Evolutionary conservation across 108 stramenopile species (phyloP), one percentile per base, ranked within the genome.

Genomic region (Nitzschia sp.): DNA sequence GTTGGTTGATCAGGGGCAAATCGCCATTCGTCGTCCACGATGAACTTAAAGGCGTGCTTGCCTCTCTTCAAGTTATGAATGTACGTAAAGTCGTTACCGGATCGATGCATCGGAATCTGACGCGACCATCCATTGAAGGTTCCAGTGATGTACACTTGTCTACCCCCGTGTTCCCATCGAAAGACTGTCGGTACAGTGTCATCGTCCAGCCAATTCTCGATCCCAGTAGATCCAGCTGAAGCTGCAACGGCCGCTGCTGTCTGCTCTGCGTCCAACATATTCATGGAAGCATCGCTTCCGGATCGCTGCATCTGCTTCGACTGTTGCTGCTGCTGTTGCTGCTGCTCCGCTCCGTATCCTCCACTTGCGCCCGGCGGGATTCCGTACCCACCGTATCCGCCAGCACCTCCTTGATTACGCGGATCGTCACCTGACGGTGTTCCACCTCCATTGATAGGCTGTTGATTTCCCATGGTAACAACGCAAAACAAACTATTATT

Each of bases 71-170:
- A 80, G 71, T 96, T 95, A 78, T 97, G 98, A 72, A 99, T 98
- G 79, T 99, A 98, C 28, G 96, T 98, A 80, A 99, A 99, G 76
- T 99, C 99, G 65, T 99, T 98, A 59, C 99, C 99, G n/a, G 93
- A 95, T 23, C 99, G 92, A 69, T 98, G 97, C 99, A 99, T 99
- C 63, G 98, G 97, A 58, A 98, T 97, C 75, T 98, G 97, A 63
- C 97, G 79, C 2, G 85, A 83, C 99, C 99, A 99, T 28, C 94
- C 95, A 73, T 98, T 99, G 79, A 99, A 99, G 23, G 98, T 98
- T 6, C 99, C 99, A 13, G 98, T 98, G 59, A 99, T 97, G 75
- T 97, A 98, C 3, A 98, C 98, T 63, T 98, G 91, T 8, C 96
- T 71, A 6, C 99, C 99, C 9, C 99, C 99, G 63, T 98, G 97